Evolutionary conservation across 148 eudicot species (phyloP).

Genomic region (Camellia japonica): DNA sequence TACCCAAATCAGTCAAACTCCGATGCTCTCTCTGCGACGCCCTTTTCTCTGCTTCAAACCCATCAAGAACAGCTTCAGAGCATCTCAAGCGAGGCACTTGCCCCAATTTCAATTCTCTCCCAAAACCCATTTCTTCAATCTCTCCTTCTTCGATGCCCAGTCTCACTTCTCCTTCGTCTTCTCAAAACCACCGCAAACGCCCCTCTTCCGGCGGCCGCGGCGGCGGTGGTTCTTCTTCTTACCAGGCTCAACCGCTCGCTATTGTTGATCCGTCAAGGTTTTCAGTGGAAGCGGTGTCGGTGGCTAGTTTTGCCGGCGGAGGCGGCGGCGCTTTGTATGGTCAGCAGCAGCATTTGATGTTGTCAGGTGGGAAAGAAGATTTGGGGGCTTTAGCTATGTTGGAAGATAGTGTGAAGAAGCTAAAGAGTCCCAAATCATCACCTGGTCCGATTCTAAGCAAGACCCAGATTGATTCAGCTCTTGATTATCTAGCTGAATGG

Average conservation of each 20-base stretch:
- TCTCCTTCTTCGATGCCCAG: slow-evolving; percentile 9
- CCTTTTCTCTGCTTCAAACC: slow-evolving; percentile 86
- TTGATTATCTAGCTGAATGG: slow-evolving; percentile 78
- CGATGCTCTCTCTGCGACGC: slow-evolving; percentile 73
- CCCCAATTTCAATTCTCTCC: slow-evolving; percentile 54
- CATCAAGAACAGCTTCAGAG: slow-evolving; percentile 91
- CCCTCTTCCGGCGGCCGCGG: slow-evolving; percentile 40
- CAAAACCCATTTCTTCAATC: slow-evolving; percentile 38
- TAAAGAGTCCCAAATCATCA: slow-evolving; percentile 76
- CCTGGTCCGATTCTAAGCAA: slow-evolving; percentile 63
- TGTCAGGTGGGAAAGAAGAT: slow-evolving; percentile 77
- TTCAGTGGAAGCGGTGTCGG: slow-evolving; percentile 36
- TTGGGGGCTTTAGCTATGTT: slow-evolving; percentile 69
- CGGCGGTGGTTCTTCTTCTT: slow-evolving; percentile 12
- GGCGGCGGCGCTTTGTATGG: slow-evolving; percentile 13
- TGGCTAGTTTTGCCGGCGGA: slow-evolving; percentile 22
- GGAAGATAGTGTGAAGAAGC: slow-evolving; percentile 84
- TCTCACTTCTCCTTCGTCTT: background rate
- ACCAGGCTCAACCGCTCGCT: slow-evolving; percentile 45
- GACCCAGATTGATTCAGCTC: slow-evolving; percentile 57
- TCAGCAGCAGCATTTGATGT: slow-evolving; percentile 42
- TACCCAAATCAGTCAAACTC: slow-evolving; percentile 79
- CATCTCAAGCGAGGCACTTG: slow-evolving; percentile 93
- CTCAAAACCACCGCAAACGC: slow-evolving; percentile 53
- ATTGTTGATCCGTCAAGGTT: slow-evolving; percentile 60